phyloP scores from a whole-genome alignment of 805 yeast species.

The Barnettozyma siamensis region DNA sequence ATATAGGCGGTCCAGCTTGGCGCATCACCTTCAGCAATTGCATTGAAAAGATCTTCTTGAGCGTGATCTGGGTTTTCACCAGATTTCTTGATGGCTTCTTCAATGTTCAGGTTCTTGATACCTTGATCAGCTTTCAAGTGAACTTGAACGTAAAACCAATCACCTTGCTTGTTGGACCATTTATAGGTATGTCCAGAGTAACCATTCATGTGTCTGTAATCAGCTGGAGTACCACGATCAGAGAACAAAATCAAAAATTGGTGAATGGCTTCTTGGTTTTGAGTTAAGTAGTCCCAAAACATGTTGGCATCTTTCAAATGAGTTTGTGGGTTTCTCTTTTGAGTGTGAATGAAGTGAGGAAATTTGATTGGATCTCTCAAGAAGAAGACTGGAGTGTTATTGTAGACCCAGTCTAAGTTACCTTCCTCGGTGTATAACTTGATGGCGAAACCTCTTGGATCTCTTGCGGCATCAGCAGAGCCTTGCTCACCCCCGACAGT shows the following conservation, averaged over 20 bases:
- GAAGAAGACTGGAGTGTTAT: conserved; percentile 83
- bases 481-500: conserved; percentile 87
- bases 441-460: conserved; percentile 80
- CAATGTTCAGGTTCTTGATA: conserved; percentile 37
- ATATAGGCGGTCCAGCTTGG: conserved; percentile 85
- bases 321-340: conserved; percentile 79
- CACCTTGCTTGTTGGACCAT: conserved; percentile 71
- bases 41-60: conserved; percentile 72
- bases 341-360: conserved; percentile 86
- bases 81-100: conserved; percentile 60
- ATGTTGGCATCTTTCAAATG: conserved; percentile 70
- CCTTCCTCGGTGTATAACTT: conserved; percentile 83
- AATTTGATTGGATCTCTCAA: conserved; percentile 81
- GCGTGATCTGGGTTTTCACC: conserved; percentile 82
- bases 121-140: conserved; percentile 69
- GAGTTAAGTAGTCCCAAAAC: conserved; percentile 74
- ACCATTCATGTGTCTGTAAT: conserved; percentile 75
- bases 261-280: conserved; percentile 69
- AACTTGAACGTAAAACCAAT: conserved; percentile 74
- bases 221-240: conserved; percentile 78
- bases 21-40: conserved; percentile 68
- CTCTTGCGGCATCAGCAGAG: conserved; percentile 78
- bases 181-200: conserved; percentile 82
- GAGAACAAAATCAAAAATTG: conserved; percentile 70
- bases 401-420: conserved; percentile 77